Percentiles rank a stretch among this genome's conserved stretches.
Conservation (phyloP, 225 moss, liverwort and hornwort genomes). For the Lunularia cruciata region DNA sequence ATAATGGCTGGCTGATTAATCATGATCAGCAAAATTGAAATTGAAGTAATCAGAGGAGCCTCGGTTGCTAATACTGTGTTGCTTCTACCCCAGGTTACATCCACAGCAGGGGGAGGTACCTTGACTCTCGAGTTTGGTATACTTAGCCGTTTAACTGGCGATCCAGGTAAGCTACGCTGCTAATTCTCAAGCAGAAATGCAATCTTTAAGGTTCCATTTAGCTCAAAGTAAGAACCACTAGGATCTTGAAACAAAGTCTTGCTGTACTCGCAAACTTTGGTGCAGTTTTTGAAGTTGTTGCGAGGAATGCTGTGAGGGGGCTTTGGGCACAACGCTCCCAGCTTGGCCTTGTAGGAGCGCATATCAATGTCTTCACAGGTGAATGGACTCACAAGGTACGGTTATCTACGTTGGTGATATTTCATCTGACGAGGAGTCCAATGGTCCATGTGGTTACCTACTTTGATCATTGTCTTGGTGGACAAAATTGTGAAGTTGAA, state of each 20-base stretch:
- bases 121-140: constrained; percentile 93
- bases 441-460: too few species aligned
- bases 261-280: background rate
- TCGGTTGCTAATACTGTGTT: too few species aligned
- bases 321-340: constrained; percentile 90
- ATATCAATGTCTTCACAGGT: constrained; percentile 90
- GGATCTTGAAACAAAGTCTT: background rate
- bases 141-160: constrained; percentile 85
- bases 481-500: too few species aligned
- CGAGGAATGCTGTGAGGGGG: constrained; percentile 79
- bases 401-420: too few species aligned
- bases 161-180: constrained; percentile 54
- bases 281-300: constrained; percentile 78
- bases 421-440: too few species aligned
- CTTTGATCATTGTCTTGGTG: too few species aligned
- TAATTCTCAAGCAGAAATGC: background rate
- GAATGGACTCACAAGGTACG: constrained; percentile 99
- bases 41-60: too few species aligned
- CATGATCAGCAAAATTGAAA: too few species aligned
- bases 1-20: too few species aligned
- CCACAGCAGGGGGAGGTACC: constrained; percentile 95
- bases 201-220: background rate
- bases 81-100: constrained; percentile 65
- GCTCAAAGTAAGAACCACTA: background rate
- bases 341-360: constrained; percentile 89